Conservation (phyloP, 306 rosid species). For the Vicia sativa region DNA sequence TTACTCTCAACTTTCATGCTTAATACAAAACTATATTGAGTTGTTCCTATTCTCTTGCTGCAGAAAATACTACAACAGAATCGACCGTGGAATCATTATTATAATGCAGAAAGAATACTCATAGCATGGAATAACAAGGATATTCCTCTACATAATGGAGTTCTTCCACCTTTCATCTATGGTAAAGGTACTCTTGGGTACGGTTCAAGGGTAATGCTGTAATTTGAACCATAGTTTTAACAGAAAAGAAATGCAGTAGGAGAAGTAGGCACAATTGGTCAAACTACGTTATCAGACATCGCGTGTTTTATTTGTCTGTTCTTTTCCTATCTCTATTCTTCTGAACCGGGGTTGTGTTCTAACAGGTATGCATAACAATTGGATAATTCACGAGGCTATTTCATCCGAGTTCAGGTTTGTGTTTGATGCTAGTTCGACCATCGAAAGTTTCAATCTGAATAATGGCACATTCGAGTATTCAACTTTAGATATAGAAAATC, state of each 20-base stretch:
- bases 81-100: conserved; percentile 56
- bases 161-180: conserved; percentile 91
- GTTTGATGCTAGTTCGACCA: conserved; percentile 79
- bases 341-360: background rate
- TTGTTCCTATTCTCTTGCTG: conserved; percentile 50
- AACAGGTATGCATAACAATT: conserved; percentile 57
- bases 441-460: conserved; percentile 62
- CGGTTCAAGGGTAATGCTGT: background rate
- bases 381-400: conserved; percentile 81
- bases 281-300: background rate
- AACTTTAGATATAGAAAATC: conserved; percentile 45
- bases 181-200: conserved; percentile 51
- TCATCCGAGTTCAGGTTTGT: conserved; percentile 79
- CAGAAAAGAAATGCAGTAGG: background rate
- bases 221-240: background rate
- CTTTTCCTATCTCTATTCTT: background rate
- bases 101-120: conserved; percentile 55
- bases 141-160: conserved; percentile 71
- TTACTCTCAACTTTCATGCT: background rate
- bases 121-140: conserved; percentile 85
- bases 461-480: conserved; percentile 40
- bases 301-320: background rate
- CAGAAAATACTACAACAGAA: conserved; percentile 55
- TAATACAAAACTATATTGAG: conserved; percentile 34
- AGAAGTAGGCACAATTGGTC: background rate